Conservation (phyloP, 2,329 filamentous ascomycete species). For the Stylonectria norvegica region DNA sequence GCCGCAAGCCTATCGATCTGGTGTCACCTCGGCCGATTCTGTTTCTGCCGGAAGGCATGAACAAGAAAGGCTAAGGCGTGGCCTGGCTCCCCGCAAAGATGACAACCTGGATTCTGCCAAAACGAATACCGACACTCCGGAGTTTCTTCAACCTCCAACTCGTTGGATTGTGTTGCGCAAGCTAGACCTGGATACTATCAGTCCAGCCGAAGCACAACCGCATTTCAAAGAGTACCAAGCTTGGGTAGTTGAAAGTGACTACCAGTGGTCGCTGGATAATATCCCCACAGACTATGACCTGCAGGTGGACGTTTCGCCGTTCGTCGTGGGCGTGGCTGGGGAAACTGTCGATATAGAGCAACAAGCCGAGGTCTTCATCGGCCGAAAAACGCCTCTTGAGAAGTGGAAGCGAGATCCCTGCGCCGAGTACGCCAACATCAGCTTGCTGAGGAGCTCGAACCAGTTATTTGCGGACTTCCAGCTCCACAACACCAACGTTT, state of each 20-base stretch:
- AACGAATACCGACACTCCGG: conserved; percentile 1
- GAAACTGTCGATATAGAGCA: conserved; percentile 22
- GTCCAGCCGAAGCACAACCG: conserved; percentile 3
- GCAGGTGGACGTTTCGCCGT: conserved; percentile 40
- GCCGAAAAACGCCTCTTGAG: conserved; percentile 22
- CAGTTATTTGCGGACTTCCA: conserved; percentile 41
- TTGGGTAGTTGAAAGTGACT: conserved; percentile 41
- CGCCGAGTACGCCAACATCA: conserved; percentile 5
- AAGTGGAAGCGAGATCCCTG: conserved; percentile 9
- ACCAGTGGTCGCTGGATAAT: conserved; percentile 29
- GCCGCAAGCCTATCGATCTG: conserved; percentile 35
- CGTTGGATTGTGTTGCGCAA: conserved; percentile 39
- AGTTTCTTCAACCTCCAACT: conserved; percentile 26
- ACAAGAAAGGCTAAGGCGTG: conserved; percentile 5
- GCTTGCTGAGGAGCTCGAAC: conserved; percentile 25
- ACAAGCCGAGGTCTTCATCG: conserved; percentile 44
- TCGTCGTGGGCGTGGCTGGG: conserved; percentile 23
- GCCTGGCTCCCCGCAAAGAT: neutral
- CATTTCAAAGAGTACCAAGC: conserved; percentile 15
- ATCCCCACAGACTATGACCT: conserved; percentile 31
- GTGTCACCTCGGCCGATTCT: conserved; percentile 10
- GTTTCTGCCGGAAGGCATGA: conserved; percentile 1
- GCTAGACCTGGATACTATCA: conserved; percentile 18
- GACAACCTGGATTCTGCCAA: neutral
- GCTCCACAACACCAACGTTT: conserved; percentile 40